Evolutionary conservation across 1,284 basidiomycete species (phyloP).

Genomic region (Xerocomus cyaneibrunnescens): DNA sequence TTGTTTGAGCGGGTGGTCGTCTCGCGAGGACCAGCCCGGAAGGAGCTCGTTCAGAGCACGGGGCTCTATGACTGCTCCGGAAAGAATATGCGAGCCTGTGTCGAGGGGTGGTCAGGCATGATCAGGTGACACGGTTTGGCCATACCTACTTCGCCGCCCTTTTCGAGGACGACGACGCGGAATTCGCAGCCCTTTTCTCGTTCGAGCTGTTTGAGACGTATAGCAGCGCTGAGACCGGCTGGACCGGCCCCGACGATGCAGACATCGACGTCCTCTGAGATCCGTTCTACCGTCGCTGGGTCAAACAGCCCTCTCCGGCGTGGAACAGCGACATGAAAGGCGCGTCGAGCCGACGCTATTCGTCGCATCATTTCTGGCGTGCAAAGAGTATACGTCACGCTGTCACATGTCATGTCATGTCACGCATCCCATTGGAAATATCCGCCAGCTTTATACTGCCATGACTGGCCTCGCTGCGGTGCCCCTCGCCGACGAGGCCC

Average conservation of each 20-base stretch:
- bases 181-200: slow-evolving; percentile 55
- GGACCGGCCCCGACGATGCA: slow-evolving; percentile 97
- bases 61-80: slow-evolving; percentile 95
- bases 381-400: no score
- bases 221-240: slow-evolving; percentile 95
- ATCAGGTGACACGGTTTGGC: slow-evolving; percentile 16
- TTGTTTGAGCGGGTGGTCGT: slow-evolving; percentile 71
- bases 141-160: slow-evolving; percentile 89
- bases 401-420: no score
- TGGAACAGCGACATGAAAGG: slow-evolving; percentile 34
- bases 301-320: slow-evolving; percentile 44
- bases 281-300: slow-evolving; percentile 62
- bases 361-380: no score
- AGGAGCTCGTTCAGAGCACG: slow-evolving; percentile 90
- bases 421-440: no score
- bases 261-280: slow-evolving; percentile 89
- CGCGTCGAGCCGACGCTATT: slow-evolving; percentile 7
- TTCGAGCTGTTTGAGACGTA: slow-evolving; percentile 90
- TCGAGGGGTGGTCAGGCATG: background rate
- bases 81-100: slow-evolving; percentile 91
- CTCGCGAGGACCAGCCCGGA: slow-evolving; percentile 74
- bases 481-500: slow-evolving; percentile 39
- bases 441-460: no score
- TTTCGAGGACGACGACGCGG: slow-evolving; percentile 94
- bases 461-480: slow-evolving; percentile 51